Percentiles rank a stretch among this genome's conserved stretches.
Conservation (phyloP, 306 rosid species). For the Inga oerstediana region DNA sequence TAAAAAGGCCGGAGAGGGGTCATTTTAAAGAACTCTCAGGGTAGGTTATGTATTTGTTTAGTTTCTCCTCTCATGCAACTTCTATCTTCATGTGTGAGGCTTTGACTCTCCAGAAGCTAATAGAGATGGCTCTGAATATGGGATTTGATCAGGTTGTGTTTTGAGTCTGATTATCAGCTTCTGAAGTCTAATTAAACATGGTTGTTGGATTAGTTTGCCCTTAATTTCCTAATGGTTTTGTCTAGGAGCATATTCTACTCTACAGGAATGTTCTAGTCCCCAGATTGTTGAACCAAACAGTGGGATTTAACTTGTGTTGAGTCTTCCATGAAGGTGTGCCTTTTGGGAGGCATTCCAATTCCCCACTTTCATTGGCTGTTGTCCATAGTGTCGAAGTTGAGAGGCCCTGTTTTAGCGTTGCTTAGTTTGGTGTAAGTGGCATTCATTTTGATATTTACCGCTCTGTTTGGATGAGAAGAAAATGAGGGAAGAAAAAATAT, state of each 20-base stretch:
- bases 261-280: not conserved
- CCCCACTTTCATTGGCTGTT: no score
- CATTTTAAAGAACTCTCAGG: not conserved
- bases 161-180: not conserved
- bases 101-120: not conserved
- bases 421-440: no score
- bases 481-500: no score
- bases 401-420: no score
- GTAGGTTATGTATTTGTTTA: not conserved
- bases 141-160: not conserved
- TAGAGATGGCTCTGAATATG: not conserved
- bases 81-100: not conserved
- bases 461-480: no score
- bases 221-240: not conserved
- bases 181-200: not conserved
- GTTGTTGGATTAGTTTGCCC: not conserved
- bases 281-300: no score
- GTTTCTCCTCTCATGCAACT: not conserved
- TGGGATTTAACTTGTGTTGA: no score
- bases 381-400: no score
- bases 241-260: not conserved
- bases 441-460: no score
- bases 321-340: no score
- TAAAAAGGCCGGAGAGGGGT: not conserved
- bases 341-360: no score